Evolutionary conservation across 352 stramenopile species (phyloP), one percentile per base, ranked within the genome.

Genomic region (Globisporangium carolinianum): DNA sequence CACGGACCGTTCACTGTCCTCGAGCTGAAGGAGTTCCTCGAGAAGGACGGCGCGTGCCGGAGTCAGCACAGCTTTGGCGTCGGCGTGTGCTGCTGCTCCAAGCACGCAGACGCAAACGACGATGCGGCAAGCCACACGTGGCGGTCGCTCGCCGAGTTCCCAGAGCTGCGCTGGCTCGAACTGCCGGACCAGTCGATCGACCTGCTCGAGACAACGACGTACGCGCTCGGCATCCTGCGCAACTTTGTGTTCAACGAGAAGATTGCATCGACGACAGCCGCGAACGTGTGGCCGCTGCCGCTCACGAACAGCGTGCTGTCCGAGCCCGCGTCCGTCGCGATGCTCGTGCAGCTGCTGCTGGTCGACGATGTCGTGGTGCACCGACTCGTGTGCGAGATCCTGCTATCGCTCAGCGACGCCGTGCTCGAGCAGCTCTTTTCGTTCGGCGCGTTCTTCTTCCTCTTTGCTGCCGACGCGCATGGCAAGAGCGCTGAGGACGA

Each of bases 121-220:
- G 47, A 63, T 36, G 65, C 71, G 14, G 9, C 6, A 43, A 43
- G 7, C 14, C 80, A 93, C 47, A 57, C 56, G 41, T 93, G 83
- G 83, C 79, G 75, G 17, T 67, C 65, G 1, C 74, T 93, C 32
- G 71, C 79, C 55, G 63, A 88, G 55, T 74, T 77, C 15, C 80
- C 83, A 9, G 80, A 93, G 55, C 53, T 93, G n/a, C 78, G 83
- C 7, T 93, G 83, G 83, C 85, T 91, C 68, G 80, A 93, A 53
- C 35, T 93, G 17, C 79, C 81, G 1, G 75, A 88, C 18, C 71
- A 89, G 47, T 67, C 79, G 4, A 70, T 90, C 41, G 69, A 88
- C 42, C 57, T 77, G 12, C 65, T 58, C 2, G 57, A 52, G 8
- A 76, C 75, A 50, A 77, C 77, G 2, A 60, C 63, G 6, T 77